These are phyloP conservation scores for Fraxinus nigra DNA, from an alignment of 305 asterid species.

Conservation along the genomic window DNA sequence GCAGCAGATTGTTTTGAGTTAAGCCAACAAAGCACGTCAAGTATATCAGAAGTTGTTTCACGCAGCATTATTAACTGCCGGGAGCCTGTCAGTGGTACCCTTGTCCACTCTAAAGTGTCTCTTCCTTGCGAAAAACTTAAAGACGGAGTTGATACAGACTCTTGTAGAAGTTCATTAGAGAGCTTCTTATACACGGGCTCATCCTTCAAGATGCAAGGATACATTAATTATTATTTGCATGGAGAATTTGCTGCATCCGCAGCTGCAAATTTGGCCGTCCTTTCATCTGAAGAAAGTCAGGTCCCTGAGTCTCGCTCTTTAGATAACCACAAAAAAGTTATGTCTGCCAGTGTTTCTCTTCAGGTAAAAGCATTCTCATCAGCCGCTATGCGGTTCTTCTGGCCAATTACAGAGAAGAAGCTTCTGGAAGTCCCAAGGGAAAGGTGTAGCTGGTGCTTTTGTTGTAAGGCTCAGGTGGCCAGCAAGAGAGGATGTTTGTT, in stretches of 20 bases:
- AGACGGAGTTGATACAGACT: slow-evolving; percentile 28
- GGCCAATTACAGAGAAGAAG: slow-evolving; percentile 88
- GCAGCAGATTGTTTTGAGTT: slow-evolving; percentile 29
- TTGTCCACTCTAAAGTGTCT: slow-evolving; percentile 26
- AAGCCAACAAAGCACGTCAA: slow-evolving; percentile 37
- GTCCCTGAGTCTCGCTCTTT: slow-evolving; percentile 43
- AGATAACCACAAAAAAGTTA: slow-evolving; percentile 50
- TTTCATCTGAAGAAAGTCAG: slow-evolving; percentile 70
- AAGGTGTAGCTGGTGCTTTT: slow-evolving; percentile 96
- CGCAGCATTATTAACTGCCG: slow-evolving; percentile 25
- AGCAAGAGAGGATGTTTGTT: slow-evolving; percentile 91
- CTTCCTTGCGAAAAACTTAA: slow-evolving; percentile 23
- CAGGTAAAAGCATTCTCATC: slow-evolving; percentile 86
- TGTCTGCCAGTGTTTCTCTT: slow-evolving; percentile 54
- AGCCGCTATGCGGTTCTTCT: slow-evolving; percentile 69
- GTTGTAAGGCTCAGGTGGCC: slow-evolving; percentile 66
- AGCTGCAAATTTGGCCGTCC: slow-evolving; percentile 75
- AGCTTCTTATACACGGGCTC: slow-evolving; percentile 61
- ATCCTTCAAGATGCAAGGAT: slow-evolving; percentile 65
- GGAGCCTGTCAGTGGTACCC: slow-evolving; percentile 31
- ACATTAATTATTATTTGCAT: slow-evolving; percentile 69
- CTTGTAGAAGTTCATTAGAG: slow-evolving; percentile 23
- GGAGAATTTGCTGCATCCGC: slow-evolving; percentile 97
- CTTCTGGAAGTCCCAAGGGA: slow-evolving; percentile 87
- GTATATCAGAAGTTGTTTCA: slow-evolving; percentile 33